Evolutionary conservation across 2,329 filamentous ascomycete genomes (phyloP), one percentile per base, ranked within the genome.

Genomic region (Penicillium sp.): DNA sequence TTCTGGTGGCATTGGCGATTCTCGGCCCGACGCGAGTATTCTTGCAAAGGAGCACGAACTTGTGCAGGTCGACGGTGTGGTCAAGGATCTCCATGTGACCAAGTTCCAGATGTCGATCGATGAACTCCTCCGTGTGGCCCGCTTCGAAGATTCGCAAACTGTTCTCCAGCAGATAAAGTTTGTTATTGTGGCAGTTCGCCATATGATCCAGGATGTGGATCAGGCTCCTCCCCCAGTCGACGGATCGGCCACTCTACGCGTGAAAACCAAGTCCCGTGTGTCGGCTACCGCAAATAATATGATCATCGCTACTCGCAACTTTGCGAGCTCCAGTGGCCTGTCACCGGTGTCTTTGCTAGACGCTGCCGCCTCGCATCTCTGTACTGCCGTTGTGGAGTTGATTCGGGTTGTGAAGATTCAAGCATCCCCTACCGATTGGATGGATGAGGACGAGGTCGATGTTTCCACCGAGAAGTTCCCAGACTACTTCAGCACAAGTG

Each of bases 91-190:
- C 10, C 89, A 97, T 68, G 85, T 99, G 59, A 97, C 93, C 44
- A 92, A 90, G 66, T 97, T 96, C 77, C 94, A 99, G 71, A 87
- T 97, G 54, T 84, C 91, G 18, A 89, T 99, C 55, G 93, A 99
- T 67, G 93, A 97, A 64, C 80, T 97, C 32, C 80, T 99, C 29
- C 87, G 87, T 58, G 83, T 81, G 33, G 91, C 91, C 15, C 86
- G 92, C 43, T 80, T 81, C 27, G 84, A 88, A n/a, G 84, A 88
- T 46, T 85, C 91, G 0, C 83, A 87, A 39, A 83, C 84, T 59
- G 86, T 94, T 27, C 85, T 95, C 42, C 88, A 94, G 37, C 85
- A 88, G 61, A 93, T 97, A 86, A 96, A 96, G 71, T 78, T 83
- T 49, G 91, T 97, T 23, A 86, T 97, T 34, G 80, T 89, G 60